phyloP scores from a whole-genome alignment of 2,329 filamentous ascomycete genomes.

The Trichoderma sp. region DNA sequence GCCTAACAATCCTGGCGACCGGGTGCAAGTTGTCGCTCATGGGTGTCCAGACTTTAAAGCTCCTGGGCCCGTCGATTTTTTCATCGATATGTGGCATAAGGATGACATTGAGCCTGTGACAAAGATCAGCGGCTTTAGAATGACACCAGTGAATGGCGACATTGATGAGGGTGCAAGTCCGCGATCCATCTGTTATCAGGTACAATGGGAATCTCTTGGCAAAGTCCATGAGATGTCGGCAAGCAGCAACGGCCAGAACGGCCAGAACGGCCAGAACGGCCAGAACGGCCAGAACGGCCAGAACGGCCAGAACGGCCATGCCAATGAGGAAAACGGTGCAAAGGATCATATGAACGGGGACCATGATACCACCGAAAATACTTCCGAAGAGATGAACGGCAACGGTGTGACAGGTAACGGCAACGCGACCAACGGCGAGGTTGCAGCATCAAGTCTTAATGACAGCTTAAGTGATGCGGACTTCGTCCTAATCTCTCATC shows the following conservation, averaged over 20 bases:
- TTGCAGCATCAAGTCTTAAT: neutral
- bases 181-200: slow-evolving; percentile 44
- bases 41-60: slow-evolving; percentile 28
- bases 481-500: slow-evolving; percentile 32
- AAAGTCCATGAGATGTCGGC: slow-evolving; percentile 23
- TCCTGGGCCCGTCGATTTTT: slow-evolving; percentile 36
- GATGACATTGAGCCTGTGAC: slow-evolving; percentile 35
- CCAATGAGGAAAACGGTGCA: neutral
- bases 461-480: slow-evolving; percentile 20
- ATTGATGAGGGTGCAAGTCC: slow-evolving; percentile 24
- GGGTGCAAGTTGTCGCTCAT: slow-evolving; percentile 32
- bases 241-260: neutral
- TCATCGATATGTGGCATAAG: slow-evolving; percentile 37
- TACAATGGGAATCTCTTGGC: slow-evolving; percentile 45
- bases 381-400: neutral
- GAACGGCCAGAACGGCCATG: neutral
- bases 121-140: slow-evolving; percentile 39
- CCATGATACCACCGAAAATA: neutral
- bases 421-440: neutral
- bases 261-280: neutral
- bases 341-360: neutral
- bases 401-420: neutral
- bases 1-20: slow-evolving; percentile 32
- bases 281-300: too few species aligned
- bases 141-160: slow-evolving; percentile 46